phyloP scores from a whole-genome alignment of 768 basidiomycete genomes.

The Cystobasidium ongulense region DNA sequence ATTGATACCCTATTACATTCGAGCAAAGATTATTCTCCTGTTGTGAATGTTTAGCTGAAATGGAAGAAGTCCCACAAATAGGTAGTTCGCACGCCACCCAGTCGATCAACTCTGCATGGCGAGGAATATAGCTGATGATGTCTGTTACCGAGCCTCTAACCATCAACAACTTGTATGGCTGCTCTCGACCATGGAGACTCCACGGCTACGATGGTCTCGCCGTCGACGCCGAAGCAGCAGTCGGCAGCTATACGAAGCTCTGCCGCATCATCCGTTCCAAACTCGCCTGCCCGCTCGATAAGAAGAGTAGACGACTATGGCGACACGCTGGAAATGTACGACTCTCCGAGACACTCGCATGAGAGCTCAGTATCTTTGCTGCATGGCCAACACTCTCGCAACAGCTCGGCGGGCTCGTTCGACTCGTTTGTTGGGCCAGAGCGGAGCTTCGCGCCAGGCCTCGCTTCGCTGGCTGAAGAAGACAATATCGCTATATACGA shows the following conservation, averaged over 20 bases:
- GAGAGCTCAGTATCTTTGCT: conserved; percentile 4
- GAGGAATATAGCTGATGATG: no score
- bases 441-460: background rate
- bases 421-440: background rate
- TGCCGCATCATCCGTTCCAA: background rate
- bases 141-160: no score
- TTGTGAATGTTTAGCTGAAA: no score
- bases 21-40: no score
- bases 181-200: background rate
- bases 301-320: background rate
- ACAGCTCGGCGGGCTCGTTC: conserved; percentile 2
- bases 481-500: background rate
- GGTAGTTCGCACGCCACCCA: no score
- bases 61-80: no score
- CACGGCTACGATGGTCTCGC: background rate
- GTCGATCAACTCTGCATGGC: no score
- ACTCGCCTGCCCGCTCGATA: background rate
- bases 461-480: background rate
- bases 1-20: no score
- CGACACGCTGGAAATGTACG: conserved; percentile 1
- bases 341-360: conserved; percentile 6
- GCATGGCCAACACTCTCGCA: background rate
- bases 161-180: background rate
- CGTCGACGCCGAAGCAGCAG: background rate
- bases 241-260: no score